These are phyloP conservation scores for Linderina pennispora DNA, from an alignment of 192 early-diverging fungal species.

Conservation along the genomic window DNA sequence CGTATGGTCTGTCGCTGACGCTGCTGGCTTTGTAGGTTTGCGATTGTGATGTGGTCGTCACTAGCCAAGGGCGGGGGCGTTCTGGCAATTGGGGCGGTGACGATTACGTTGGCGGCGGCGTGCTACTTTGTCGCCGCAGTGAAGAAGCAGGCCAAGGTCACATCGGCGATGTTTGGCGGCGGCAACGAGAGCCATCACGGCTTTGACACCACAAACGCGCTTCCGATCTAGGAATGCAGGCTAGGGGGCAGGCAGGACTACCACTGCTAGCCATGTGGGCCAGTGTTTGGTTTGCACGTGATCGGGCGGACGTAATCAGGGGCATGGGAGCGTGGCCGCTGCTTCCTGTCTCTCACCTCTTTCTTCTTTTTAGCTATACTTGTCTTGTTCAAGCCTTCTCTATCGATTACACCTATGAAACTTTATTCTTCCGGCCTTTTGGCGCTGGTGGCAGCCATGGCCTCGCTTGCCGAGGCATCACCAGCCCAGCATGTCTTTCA, in stretches of 20 bases:
- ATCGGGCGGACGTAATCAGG: too few relatives aligned
- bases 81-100: conserved; percentile 39
- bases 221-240: conserved; percentile 18
- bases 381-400: neutral
- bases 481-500: conserved; percentile 27
- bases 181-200: conserved; percentile 18
- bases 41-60: conserved; percentile 47
- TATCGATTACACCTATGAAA: too few relatives aligned
- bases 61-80: conserved; percentile 37
- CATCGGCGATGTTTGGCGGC: conserved; percentile 29
- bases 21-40: too few relatives aligned
- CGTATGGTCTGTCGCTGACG: neutral
- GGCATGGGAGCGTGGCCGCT: too few relatives aligned
- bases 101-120: conserved; percentile 28
- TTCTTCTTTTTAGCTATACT: neutral
- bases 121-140: conserved; percentile 44
- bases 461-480: conserved; percentile 8
- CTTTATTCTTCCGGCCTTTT: too few relatives aligned
- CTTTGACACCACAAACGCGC: conserved; percentile 21
- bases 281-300: too few relatives aligned
- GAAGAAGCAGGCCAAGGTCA: conserved; percentile 39
- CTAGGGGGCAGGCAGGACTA: too few relatives aligned
- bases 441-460: conserved; percentile 4
- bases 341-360: too few relatives aligned
- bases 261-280: too few relatives aligned